Base-by-base conservation (phyloP, 305 asterid genomes). In the Solanum hybrid region DNA sequence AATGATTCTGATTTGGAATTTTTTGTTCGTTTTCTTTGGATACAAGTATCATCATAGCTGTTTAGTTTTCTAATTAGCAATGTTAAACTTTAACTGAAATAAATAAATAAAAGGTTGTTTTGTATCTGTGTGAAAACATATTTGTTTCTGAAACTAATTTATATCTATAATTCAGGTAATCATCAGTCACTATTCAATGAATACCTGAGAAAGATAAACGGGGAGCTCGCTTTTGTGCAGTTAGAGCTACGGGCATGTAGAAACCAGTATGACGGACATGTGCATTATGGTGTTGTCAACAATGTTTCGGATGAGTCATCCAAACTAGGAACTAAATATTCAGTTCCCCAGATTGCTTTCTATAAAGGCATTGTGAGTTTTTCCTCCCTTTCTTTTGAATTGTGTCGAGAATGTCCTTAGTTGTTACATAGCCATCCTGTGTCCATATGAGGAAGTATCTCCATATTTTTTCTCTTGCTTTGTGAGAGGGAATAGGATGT, bases 251-350 rank as follows among this genome's bases (percentile, higher is more conserved):
- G 99, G 86, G 98, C 96, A 13, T 96, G 94, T 91, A 93, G 94
- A 39, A 94, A 97, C 86, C 99, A 96, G 89, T 96, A 95, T 51
- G 96, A 96, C 26, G 98, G 97, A 10, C 72, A 38, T 78, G 97
- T 96, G 80, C 95, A 96, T 90, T 96, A 96, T 86, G 99, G 99
- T n/a, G 94, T 97, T n/a, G 96, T 96, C 79, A 97, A 97, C 91
- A 97, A 93, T 78, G 95, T 95, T 51, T 90, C 96, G 0, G 99
- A 97, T 57, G 99, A 96, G 4, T 97, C 94, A 87, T 96, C 99
- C 89, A 95, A 97, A 94, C 95, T 96, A 75, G 98, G 99, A 70
- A 97, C 99, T 32, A 96, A 95, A 86, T 97, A 94, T 89, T 89
- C 95, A 24, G 93, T 95, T 94, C 98, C 99, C 81, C 99, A 97